Base-by-base conservation (phyloP, 495 filamentous ascomycete species). In the Neurospora intermedia region DNA sequence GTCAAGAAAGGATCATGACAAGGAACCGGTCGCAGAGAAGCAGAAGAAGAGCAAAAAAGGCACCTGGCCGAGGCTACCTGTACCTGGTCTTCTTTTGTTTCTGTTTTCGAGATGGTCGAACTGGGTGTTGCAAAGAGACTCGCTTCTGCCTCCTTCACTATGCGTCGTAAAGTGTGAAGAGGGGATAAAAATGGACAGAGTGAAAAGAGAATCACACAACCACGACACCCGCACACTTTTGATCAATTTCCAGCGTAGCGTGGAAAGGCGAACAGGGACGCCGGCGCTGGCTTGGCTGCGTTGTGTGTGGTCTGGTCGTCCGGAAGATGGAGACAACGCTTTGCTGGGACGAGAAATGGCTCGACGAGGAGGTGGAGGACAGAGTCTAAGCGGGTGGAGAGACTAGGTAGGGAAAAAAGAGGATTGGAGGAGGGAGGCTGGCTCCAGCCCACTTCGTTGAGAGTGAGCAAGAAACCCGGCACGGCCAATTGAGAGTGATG, bases 1-100 rank as follows among this genome's bases (percentile, higher is more conserved):
- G 80, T 82, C 79, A 82, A 71, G 76, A 77, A 71, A 72, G 69
- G 76, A 76, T 79, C 76, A 81, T 79, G 79, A 77, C 75, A 75
- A 76, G 77, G 71, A 59, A 59, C 48, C 48, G 48, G 48, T 59
- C 48, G 48, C 48, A 54, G 48, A 59, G 15, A 23, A 66, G 46
- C 18, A 54, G 20, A 59, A 59, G 48, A 66, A 38, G 23, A 66
- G 31, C 23, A 66, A 66, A 66, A 66, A 18, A 66, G 54, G 54
- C 54, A 66, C 54, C 54, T 66, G 54, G 54, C 54, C 54, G 27
- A 66, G 54, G 54, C 54, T 66, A 66, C 54, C 54, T 66, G 27
- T 62, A 31, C 48, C 48, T 59, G 11, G 31, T 59, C 48, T 31
- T 62, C 54, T 62, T 62, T 35, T 62, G 43, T 46, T 31, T 16